Base-by-base conservation (phyloP, 805 yeast genomes). In the Ogataea allantospora region DNA sequence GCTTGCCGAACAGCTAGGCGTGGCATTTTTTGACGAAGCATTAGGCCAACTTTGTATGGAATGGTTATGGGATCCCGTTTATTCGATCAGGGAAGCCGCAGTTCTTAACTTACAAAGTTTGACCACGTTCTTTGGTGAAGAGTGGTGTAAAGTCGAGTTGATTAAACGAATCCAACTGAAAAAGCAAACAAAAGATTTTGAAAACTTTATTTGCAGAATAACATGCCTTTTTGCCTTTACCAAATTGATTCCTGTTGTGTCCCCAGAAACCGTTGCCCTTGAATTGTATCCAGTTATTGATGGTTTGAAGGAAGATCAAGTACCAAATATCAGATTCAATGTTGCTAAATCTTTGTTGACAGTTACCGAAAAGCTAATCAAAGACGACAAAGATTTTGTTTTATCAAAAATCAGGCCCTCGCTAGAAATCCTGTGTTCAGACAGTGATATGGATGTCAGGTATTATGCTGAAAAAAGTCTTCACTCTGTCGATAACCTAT, bases 51-150 rank as follows among this genome's bases (percentile, higher is more conserved):
- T 93, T 51, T 93, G 96, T 55, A 77, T 93, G 77, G 84, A 89
- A n/a, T 93, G 99, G 98, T 71, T 93, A 48, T 89, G 97, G 96
- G 99, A 93, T 66, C 85, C 89, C 4, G 99, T 93, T 26, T 93
- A 78, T 65, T 89, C 98, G 5, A 89, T 93, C 44, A 80, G 99
- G 64, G 95, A 88, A 50, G 99, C 99, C 7, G 98, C 98, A 1
- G 95, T 93, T 21, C 68, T 71, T 40, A 93, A 89, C 62, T 69
- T 93, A 51, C 80, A 76, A 50, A 80, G 83, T 50, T 71, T 93
- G 53, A 80, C 96, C 5, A 77, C 75, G 49, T 88, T 87, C 24
- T 93, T 93, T 65, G 99, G 98, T 21, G 80, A 89, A 24, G 80
- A 80, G 25, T 93, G 99, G 99, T 91, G 96, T 31, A 80, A 87